Percentiles rank a stretch among this genome's conserved stretches.
Evolutionary conservation across 495 filamentous ascomycete genomes (phyloP).

Genomic region (Xylaria flabelliformis): DNA sequence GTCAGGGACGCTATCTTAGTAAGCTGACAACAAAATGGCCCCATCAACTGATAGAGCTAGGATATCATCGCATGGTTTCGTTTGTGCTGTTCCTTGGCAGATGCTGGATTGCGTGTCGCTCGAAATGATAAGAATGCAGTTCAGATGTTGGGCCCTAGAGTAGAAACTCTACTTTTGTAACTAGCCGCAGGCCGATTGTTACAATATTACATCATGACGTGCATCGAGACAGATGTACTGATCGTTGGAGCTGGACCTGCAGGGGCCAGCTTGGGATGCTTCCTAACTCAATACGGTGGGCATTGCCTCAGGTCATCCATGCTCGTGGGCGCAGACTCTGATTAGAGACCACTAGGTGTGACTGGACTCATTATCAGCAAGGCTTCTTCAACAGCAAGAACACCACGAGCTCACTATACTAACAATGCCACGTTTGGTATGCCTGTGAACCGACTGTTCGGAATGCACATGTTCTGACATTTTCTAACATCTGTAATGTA

Average conservation of each 20-base stretch:
- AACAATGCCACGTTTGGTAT: constrained; percentile 28
- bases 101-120: neutral
- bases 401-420: constrained; percentile 57
- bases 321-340: neutral
- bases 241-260: constrained; percentile 62
- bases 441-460: neutral
- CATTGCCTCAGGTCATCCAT: neutral
- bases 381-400: constrained; percentile 52
- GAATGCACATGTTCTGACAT: neutral
- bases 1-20: neutral
- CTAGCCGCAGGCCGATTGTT: neutral
- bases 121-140: neutral
- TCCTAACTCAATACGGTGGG: constrained; percentile 56
- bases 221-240: constrained; percentile 42
- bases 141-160: neutral
- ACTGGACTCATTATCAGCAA: constrained; percentile 54
- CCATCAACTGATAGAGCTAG: neutral
- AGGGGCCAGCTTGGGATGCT: constrained; percentile 59
- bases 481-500: constrained; percentile 29
- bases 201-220: constrained; percentile 7
- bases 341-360: constrained; percentile 36
- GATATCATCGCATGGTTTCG: neutral
- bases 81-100: neutral
- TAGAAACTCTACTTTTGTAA: neutral
- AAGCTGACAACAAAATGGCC: constrained; percentile 21